These are phyloP conservation scores for Saturnispora sekii DNA, from an alignment of 805 yeast genomes.

Conservation along the genomic window DNA sequence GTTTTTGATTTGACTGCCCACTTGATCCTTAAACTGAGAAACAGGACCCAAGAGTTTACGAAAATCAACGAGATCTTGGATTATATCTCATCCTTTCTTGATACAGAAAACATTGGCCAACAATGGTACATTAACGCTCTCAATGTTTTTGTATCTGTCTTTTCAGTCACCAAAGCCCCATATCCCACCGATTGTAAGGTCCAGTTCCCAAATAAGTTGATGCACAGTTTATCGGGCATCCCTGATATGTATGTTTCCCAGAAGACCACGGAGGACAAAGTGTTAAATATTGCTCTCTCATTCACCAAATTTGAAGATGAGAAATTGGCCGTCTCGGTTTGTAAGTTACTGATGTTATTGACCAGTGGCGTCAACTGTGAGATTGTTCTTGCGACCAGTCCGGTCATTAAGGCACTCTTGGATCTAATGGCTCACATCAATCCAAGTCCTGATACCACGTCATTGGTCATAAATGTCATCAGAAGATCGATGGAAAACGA, in stretches of 20 bases:
- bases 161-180: slow-evolving; percentile 46
- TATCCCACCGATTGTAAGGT: slow-evolving; percentile 33
- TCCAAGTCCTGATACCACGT: slow-evolving; percentile 33
- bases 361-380: slow-evolving; percentile 20
- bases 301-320: slow-evolving; percentile 33
- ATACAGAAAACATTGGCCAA: slow-evolving; percentile 29
- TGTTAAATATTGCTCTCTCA: slow-evolving; percentile 37
- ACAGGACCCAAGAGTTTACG: neutral
- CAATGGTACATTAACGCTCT: slow-evolving; percentile 56
- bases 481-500: slow-evolving; percentile 64
- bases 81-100: neutral
- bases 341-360: slow-evolving; percentile 46
- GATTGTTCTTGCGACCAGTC: neutral
- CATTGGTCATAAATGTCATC: slow-evolving; percentile 42
- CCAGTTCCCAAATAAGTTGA: slow-evolving; percentile 10
- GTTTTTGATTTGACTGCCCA: slow-evolving; percentile 2
- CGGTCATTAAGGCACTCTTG: slow-evolving; percentile 37
- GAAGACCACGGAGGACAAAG: slow-evolving; percentile 16
- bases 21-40: slow-evolving; percentile 3
- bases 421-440: slow-evolving; percentile 29
- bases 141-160: slow-evolving; percentile 42
- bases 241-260: slow-evolving; percentile 18
- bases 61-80: slow-evolving; percentile 1
- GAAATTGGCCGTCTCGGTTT: slow-evolving; percentile 41
- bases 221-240: slow-evolving; percentile 10